These are phyloP conservation scores for Xylaria sp. DNA, from an alignment of 2,329 filamentous ascomycete genomes.

Conservation along the genomic window DNA sequence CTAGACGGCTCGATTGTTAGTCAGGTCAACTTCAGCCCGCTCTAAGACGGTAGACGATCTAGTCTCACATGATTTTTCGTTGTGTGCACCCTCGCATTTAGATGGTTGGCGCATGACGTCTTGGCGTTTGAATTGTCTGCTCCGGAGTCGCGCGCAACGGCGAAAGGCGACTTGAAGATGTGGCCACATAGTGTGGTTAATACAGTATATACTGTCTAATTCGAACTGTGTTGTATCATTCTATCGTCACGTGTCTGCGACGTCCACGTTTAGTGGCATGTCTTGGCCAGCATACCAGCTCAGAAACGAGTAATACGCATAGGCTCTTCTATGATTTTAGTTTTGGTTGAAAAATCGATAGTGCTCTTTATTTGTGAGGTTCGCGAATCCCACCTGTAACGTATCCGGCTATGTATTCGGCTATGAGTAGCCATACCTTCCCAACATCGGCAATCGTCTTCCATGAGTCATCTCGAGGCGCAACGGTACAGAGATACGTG, in stretches of 20 bases:
- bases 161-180: too few relatives aligned
- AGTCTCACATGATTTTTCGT: conserved; percentile 7
- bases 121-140: too few relatives aligned
- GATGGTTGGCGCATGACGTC: too few relatives aligned
- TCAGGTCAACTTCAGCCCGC: neutral
- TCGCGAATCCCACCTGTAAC: neutral
- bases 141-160: too few relatives aligned
- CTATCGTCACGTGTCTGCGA: conserved; percentile 12
- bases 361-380: neutral
- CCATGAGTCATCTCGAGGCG: conserved; percentile 1
- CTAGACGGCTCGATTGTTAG: conserved; percentile 2
- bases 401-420: neutral
- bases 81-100: neutral
- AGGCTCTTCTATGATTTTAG: neutral
- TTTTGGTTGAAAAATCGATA: too few relatives aligned
- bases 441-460: neutral
- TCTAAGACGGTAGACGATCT: neutral
- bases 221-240: neutral
- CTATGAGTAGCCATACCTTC: neutral
- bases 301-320: too few relatives aligned
- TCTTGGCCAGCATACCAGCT: too few relatives aligned
- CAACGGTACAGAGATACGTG: neutral
- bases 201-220: neutral
- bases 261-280: too few relatives aligned
- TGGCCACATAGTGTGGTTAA: too few relatives aligned